These are phyloP conservation scores for Flaveria bidentis DNA, from an alignment of 129 eudicot species.

Conservation along the genomic window DNA sequence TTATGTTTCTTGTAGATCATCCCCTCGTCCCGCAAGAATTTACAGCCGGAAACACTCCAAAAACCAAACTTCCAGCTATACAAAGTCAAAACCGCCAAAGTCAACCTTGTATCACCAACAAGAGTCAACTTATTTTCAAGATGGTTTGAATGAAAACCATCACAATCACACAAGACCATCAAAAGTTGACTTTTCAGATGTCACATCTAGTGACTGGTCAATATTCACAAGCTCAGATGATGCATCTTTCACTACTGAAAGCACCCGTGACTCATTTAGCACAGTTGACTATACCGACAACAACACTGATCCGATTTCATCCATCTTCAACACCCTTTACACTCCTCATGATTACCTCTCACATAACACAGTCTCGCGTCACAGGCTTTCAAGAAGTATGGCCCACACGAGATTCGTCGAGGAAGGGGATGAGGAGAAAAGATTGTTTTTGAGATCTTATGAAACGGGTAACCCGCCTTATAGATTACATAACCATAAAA, in stretches of 20 bases:
- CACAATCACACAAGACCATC: constrained; percentile 37
- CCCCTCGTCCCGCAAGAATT: constrained; percentile 61
- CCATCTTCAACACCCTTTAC: constrained; percentile 53
- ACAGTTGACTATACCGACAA: constrained; percentile 63
- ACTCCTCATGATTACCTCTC: constrained; percentile 42
- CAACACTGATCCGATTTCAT: constrained; percentile 57
- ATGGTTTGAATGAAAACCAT: constrained; percentile 33
- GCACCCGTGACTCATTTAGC: constrained; percentile 92
- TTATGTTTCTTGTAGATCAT: constrained; percentile 48
- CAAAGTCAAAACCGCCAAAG: constrained; percentile 50
- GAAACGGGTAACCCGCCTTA: constrained; percentile 36
- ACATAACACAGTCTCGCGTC: constrained; percentile 56
- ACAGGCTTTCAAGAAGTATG: constrained; percentile 48
- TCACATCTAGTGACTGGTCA: constrained; percentile 88
- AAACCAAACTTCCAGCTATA: constrained; percentile 37
- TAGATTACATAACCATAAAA: constrained; percentile 34
- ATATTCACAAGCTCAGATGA: constrained; percentile 89
- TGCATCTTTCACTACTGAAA: constrained; percentile 91
- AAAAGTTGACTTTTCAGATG: constrained; percentile 58
- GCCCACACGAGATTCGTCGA: constrained; percentile 52
- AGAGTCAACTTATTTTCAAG: constrained; percentile 30
- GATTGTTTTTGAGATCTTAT: constrained; percentile 37
- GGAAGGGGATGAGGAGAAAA: constrained; percentile 55
- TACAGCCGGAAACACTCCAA: constrained; percentile 32
- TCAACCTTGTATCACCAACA: constrained; percentile 41